Evolutionary conservation across 495 filamentous ascomycete genomes (phyloP).

Genomic region (Penicillium robsamsonii): DNA sequence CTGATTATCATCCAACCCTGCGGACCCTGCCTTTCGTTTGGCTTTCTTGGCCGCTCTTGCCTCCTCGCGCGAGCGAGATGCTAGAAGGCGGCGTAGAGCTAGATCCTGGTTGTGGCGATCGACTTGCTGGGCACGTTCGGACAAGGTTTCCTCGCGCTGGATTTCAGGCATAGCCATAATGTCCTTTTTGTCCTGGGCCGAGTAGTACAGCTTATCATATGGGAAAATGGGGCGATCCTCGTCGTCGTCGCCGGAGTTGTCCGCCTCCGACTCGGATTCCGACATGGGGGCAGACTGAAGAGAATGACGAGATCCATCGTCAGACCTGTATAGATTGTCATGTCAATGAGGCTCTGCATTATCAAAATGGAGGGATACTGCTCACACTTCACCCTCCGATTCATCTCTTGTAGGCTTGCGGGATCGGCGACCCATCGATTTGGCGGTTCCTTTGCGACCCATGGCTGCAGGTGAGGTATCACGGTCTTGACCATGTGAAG

Average conservation of each 20-base stretch:
- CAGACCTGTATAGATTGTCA: conserved; percentile 48
- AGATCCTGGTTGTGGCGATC: conserved; percentile 79
- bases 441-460: conserved; percentile 49
- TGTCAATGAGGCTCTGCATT: conserved; percentile 12
- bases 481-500: conserved; percentile 35
- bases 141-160: conserved; percentile 83
- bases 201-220: conserved; percentile 82
- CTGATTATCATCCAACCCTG: conserved; percentile 67
- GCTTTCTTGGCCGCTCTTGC: conserved; percentile 58
- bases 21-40: conserved; percentile 77
- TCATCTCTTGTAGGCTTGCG: conserved; percentile 54
- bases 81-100: conserved; percentile 76
- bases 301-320: conserved; percentile 67
- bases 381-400: conserved; percentile 85
- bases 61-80: conserved; percentile 63
- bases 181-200: conserved; percentile 71
- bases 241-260: conserved; percentile 48
- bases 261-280: conserved; percentile 63
- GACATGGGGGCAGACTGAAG: conserved; percentile 84
- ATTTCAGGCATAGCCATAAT: conserved; percentile 89
- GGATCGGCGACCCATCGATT: conserved; percentile 39
- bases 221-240: conserved; percentile 69
- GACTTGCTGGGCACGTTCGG: conserved; percentile 78
- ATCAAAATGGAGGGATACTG: conserved; percentile 21
- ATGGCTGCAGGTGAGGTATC: conserved; percentile 35